Percentiles rank a stretch among this genome's conserved stretches.
Evolutionary conservation across 768 basidiomycete species (phyloP).

Genomic region (Tulasnella sp.): DNA sequence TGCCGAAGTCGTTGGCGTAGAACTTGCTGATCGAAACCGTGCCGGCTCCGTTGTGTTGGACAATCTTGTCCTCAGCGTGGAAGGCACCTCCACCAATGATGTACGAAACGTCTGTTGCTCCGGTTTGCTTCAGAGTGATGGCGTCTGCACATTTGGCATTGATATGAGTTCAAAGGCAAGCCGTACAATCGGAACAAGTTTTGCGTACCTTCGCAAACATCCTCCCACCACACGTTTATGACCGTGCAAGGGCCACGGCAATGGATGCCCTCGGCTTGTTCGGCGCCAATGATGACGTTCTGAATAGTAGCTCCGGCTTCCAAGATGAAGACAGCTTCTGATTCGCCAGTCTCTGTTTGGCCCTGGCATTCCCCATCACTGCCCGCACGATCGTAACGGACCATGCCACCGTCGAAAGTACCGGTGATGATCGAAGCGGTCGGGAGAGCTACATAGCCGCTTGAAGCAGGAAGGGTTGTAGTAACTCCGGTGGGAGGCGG

Average conservation of each 20-base stretch:
- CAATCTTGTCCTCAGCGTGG: constrained; percentile 27
- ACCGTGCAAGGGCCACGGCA: background rate
- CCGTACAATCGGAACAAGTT: background rate
- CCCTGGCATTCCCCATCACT: background rate
- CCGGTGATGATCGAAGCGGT: constrained; percentile 26
- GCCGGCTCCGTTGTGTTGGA: constrained; percentile 26
- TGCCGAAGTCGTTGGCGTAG: constrained; percentile 16
- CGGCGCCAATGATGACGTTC: constrained; percentile 15
- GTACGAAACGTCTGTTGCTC: constrained; percentile 13
- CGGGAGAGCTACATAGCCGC: constrained; percentile 25
- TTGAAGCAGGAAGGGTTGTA: constrained; percentile 23
- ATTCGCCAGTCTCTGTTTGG: background rate
- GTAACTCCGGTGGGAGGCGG: constrained; percentile 19
- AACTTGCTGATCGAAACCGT: constrained; percentile 17
- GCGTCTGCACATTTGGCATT: too few relatives aligned
- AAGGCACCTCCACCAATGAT: constrained; percentile 29
- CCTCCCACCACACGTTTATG: constrained; percentile 14
- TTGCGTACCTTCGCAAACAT: constrained; percentile 30
- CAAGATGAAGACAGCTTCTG: constrained; percentile 3
- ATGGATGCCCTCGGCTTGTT: constrained; percentile 24
- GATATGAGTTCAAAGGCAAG: background rate
- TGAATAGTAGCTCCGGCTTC: background rate
- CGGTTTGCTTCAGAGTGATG: constrained; percentile 17
- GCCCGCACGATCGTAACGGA: constrained; percentile 15
- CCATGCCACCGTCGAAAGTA: constrained; percentile 29